Percentiles rank a stretch among this genome's conserved stretches.
Conservation (phyloP, 2,329 filamentous ascomycete genomes). For the Sporothrix variecibatus region DNA sequence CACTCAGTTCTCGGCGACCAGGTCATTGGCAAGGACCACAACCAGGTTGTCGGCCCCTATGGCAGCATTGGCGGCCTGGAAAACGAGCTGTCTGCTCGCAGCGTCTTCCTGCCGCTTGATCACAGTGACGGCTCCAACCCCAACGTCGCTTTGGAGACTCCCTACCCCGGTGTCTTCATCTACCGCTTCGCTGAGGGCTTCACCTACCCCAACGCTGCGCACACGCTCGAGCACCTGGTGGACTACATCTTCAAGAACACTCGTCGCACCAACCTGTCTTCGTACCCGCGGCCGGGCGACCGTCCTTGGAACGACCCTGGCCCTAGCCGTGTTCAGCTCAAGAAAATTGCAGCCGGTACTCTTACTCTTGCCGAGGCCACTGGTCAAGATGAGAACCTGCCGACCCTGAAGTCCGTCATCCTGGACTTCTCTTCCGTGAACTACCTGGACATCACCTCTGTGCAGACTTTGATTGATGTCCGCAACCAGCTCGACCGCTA, state of each 20-base stretch:
- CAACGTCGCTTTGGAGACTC: slow-evolving; percentile 72
- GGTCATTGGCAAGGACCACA: slow-evolving; percentile 62
- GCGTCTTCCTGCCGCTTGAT: slow-evolving; percentile 83
- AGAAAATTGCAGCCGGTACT: slow-evolving; percentile 33
- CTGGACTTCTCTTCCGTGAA: slow-evolving; percentile 61
- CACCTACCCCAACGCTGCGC: slow-evolving; percentile 92
- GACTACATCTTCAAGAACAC: slow-evolving; percentile 69
- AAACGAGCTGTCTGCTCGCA: slow-evolving; percentile 59
- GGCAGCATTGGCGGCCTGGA: slow-evolving; percentile 54
- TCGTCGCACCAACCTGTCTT: slow-evolving; percentile 70
- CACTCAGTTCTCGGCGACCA: slow-evolving; percentile 82
- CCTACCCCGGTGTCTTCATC: slow-evolving; percentile 92
- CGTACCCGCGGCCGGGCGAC: slow-evolving; percentile 69
- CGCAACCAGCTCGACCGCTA: slow-evolving; percentile 57
- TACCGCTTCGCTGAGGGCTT: slow-evolving; percentile 94
- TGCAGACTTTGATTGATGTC: slow-evolving; percentile 59
- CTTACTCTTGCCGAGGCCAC: slow-evolving; percentile 27
- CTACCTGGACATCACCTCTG: slow-evolving; percentile 58
- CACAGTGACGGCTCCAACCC: slow-evolving; percentile 92
- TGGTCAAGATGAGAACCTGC: slow-evolving; percentile 34
- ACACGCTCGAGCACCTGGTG: slow-evolving; percentile 79
- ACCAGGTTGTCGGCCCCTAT: slow-evolving; percentile 49
- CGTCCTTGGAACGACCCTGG: slow-evolving; percentile 95
- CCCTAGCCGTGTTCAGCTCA: slow-evolving; percentile 53
- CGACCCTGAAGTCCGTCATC: slow-evolving; percentile 51